A percentile compares a stretch with the other conserved stretches of the same genome.
Evolutionary conservation across 2,329 filamentous ascomycete genomes (phyloP).

Genomic region (Magnaporthales sp.): DNA sequence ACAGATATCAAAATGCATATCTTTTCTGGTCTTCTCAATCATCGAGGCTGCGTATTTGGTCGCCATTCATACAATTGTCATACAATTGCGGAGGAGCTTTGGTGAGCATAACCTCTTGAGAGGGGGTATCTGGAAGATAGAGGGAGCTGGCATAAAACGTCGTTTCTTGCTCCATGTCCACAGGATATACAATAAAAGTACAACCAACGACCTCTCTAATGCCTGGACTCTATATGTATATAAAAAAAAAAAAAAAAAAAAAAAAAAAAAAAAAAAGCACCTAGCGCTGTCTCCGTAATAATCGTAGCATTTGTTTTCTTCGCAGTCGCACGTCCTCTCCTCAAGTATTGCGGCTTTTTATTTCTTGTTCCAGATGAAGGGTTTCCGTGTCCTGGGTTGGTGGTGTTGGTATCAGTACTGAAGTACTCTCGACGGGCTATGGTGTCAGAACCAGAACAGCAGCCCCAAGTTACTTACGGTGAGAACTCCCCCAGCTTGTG

Average conservation of each 20-base stretch:
- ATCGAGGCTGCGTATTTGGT: not conserved
- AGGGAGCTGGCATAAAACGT: conserved; percentile 7
- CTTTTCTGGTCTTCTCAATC: not conserved
- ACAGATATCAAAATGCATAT: not conserved
- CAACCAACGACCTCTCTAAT: not conserved
- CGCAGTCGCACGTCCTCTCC: not conserved
- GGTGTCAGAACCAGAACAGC: too few species aligned
- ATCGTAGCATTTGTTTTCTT: not conserved
- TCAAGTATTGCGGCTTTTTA: not conserved
- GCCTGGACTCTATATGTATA: not conserved
- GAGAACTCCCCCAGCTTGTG: conserved; percentile 92
- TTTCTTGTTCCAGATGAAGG: conserved; percentile 39
- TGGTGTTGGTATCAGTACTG: not conserved
- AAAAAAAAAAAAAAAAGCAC: not conserved
- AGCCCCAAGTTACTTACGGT: conserved; percentile 49
- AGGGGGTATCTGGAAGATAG: conserved; percentile 6
- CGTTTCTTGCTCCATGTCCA: not conserved
- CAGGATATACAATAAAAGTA: conserved; percentile 1
- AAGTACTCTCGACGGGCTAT: not conserved
- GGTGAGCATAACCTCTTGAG: not conserved
- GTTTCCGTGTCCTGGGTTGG: conserved; percentile 43
- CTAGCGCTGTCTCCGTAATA: not conserved
- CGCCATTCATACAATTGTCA: not conserved
- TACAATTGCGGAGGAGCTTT: not conserved
- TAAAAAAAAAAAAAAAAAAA: not conserved